Conservation (phyloP, 495 filamentous ascomycete genomes). For the Daldinia grandis region DNA sequence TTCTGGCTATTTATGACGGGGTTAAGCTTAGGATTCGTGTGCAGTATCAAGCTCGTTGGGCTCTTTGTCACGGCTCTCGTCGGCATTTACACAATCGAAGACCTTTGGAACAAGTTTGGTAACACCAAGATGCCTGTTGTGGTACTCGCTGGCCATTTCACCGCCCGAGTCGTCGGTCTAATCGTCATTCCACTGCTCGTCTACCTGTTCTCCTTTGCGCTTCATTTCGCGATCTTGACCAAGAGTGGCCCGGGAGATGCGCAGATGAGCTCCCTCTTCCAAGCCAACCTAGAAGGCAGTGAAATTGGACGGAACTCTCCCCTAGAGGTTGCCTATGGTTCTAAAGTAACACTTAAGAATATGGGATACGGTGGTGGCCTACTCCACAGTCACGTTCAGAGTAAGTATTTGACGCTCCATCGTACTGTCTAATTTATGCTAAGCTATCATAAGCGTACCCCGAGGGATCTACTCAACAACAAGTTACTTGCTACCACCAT, state of each 20-base stretch:
- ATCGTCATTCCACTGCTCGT: slow-evolving; percentile 87
- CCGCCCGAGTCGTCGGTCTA: slow-evolving; percentile 82
- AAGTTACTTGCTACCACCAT: slow-evolving; percentile 99
- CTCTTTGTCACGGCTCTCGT: slow-evolving; percentile 94
- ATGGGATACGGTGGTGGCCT: slow-evolving; percentile 99
- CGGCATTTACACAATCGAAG: slow-evolving; percentile 94
- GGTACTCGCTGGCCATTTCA: slow-evolving; percentile 78
- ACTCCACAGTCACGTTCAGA: slow-evolving; percentile 95
- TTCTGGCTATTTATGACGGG: slow-evolving; percentile 91
- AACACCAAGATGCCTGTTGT: slow-evolving; percentile 89
- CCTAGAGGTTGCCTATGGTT: slow-evolving; percentile 88
- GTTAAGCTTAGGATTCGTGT: slow-evolving; percentile 94
- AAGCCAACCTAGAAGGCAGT: slow-evolving; percentile 92
- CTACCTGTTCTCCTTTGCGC: slow-evolving; percentile 93
- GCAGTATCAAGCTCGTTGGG: slow-evolving; percentile 98
- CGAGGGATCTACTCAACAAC: slow-evolving; percentile 92
- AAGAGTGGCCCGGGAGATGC: slow-evolving; percentile 97
- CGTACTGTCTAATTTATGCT: background rate
- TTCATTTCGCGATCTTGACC: slow-evolving; percentile 91
- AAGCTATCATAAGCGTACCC: slow-evolving; percentile 70
- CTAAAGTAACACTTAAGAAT: slow-evolving; percentile 93
- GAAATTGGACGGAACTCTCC: slow-evolving; percentile 94
- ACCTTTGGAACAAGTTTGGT: slow-evolving; percentile 98
- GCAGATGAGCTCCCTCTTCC: slow-evolving; percentile 99
- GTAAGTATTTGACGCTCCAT: slow-evolving; percentile 28